A percentile compares a stretch with the other conserved stretches of the same genome.
Conservation (phyloP, 805 yeast species). For the Blastobotrys parvus region DNA sequence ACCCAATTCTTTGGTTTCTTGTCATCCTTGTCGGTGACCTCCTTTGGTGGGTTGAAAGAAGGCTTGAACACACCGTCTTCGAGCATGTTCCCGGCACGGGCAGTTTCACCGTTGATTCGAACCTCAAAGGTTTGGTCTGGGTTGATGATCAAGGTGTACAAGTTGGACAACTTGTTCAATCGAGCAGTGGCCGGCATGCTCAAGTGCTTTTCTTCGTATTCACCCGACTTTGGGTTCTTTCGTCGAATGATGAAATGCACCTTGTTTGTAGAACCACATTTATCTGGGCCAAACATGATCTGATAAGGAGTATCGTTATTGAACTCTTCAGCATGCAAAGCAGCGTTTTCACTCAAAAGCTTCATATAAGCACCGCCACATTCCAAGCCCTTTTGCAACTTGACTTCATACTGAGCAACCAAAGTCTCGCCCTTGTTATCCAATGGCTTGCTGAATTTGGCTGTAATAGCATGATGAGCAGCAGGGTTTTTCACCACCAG, state of each 20-base stretch:
- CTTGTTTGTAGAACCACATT: constrained; percentile 73
- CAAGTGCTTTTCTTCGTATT: constrained; percentile 62
- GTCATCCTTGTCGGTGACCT: constrained; percentile 49
- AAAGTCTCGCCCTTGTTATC: constrained; percentile 55
- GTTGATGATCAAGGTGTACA: constrained; percentile 70
- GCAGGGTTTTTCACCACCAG: constrained; percentile 69
- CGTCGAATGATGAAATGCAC: constrained; percentile 69
- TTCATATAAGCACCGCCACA: constrained; percentile 93
- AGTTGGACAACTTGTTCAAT: constrained; percentile 42
- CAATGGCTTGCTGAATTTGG: constrained; percentile 47
- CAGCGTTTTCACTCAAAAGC: constrained; percentile 42
- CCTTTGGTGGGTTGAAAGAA: constrained; percentile 55
- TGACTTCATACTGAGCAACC: constrained; percentile 85
- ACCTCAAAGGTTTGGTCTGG: constrained; percentile 66
- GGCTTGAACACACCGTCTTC: constrained; percentile 54
- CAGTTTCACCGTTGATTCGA: constrained; percentile 71
- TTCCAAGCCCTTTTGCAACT: constrained; percentile 63
- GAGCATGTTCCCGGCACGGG: constrained; percentile 59
- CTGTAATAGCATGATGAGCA: constrained; percentile 75
- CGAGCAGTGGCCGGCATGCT: constrained; percentile 59
- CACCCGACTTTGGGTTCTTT: constrained; percentile 45
- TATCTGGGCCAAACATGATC: constrained; percentile 92
- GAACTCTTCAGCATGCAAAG: constrained; percentile 40
- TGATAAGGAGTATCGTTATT: constrained; percentile 64
- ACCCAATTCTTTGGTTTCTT: constrained; percentile 78